Base-by-base conservation (phyloP, 306 rosid species). In the Inga oerstediana region DNA sequence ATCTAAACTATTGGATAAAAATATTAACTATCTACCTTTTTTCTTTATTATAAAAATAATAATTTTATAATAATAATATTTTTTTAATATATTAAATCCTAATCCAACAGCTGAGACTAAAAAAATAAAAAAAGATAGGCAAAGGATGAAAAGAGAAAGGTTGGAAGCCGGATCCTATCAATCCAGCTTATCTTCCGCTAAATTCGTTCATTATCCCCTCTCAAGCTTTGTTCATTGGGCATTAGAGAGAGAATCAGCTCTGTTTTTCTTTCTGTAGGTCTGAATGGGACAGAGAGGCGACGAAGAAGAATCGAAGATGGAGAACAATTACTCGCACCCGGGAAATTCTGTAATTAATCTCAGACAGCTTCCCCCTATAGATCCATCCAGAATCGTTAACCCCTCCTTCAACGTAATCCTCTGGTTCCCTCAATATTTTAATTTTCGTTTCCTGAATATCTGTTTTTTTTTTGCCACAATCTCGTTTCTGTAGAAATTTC, bases 321-420 rank as follows among this genome's bases (percentile, higher is more conserved):
- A 84, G 44, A 52, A n/a, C 5, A 82, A 54, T 19, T 73, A 2
- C 79, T 69, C 75, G n/a, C 49, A 19, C 27, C 54, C 46, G 3
- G 41, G 32, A 13, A 75, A 49, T 34, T 5, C 59, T 67, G 15
- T 72, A 35, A 4, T 82, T 59, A 77, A 51, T 82, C 85, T 82
- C 79, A 74, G 48, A 46, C 82, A 72, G 46, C 85, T 82, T 69
- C 87, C 89, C 20, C 86, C 90, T 12, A 74, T 85, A 67, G 75
- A 87, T 66, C 87, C 85, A 27, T 24, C 43, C 48, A 48, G 24
- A 56, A 15, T 75, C 80, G n/a, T 3, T 24, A 80, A 39, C 72
- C n/a, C 45, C 48, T 68, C 85, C 35, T 54, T 86, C 71, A 74
- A 72, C 80, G 84, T 84, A 77, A 46, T 85, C 61, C 44, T 24